Percentiles rank a stretch among this genome's conserved stretches.
Evolutionary conservation across 495 filamentous ascomycete genomes (phyloP).

Genomic region (Hapsidospora chrysogenum): DNA sequence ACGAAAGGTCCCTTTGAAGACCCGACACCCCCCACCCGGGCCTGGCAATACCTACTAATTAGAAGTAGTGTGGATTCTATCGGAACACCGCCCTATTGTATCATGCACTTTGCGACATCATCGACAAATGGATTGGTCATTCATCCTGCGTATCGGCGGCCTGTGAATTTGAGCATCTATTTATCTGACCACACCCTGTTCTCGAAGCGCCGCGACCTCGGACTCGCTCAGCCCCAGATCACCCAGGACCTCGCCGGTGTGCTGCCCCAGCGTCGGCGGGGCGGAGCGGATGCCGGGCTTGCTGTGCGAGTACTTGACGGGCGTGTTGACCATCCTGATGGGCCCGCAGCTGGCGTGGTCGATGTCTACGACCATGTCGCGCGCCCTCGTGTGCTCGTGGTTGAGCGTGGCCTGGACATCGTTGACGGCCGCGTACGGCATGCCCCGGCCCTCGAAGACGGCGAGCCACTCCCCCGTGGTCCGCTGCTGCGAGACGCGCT

Average conservation of each 20-base stretch:
- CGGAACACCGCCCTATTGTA: too few relatives aligned
- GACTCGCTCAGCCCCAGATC: conserved; percentile 44
- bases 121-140: too few relatives aligned
- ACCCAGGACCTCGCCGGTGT: conserved; percentile 72
- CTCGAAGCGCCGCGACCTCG: conserved; percentile 45
- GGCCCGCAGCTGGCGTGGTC: conserved; percentile 69
- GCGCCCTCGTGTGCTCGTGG: conserved; percentile 71
- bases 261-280: conserved; percentile 78
- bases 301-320: conserved; percentile 82
- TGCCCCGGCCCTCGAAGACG: conserved; percentile 71
- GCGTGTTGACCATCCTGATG: conserved; percentile 86
- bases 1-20: too few relatives aligned
- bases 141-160: too few relatives aligned
- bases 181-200: conserved; percentile 55
- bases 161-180: too few relatives aligned
- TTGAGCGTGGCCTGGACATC: conserved; percentile 72
- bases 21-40: too few relatives aligned
- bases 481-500: conserved; percentile 52
- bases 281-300: conserved; percentile 59
- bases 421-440: conserved; percentile 93
- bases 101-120: too few relatives aligned
- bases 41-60: too few relatives aligned
- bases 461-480: conserved; percentile 84
- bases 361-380: conserved; percentile 77
- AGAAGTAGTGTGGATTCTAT: too few relatives aligned